Evolutionary conservation across 2,329 filamentous ascomycete genomes (phyloP).

Genomic region (Mycocentrospora acerina): DNA sequence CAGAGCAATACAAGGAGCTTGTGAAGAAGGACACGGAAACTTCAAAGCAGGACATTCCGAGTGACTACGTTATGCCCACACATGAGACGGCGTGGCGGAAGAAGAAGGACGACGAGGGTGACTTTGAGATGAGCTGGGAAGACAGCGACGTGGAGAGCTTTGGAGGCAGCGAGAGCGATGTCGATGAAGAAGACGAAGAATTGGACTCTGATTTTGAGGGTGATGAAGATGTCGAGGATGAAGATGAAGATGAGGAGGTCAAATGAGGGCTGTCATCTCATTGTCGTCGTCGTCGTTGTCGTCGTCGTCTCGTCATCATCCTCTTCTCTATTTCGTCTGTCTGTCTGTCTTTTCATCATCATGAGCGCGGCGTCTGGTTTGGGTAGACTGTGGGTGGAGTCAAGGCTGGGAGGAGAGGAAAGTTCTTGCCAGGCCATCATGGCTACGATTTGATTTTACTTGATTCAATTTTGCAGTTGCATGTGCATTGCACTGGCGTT

Average conservation of each 20-base stretch:
- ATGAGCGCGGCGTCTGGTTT: slow-evolving; percentile 29
- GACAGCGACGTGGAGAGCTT: slow-evolving; percentile 65
- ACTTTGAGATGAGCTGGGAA: slow-evolving; percentile 53
- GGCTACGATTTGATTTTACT: too few species aligned
- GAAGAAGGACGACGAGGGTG: slow-evolving; percentile 63
- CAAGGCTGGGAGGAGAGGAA: too few species aligned
- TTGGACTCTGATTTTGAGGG: slow-evolving; percentile 62
- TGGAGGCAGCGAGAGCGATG: slow-evolving; percentile 62
- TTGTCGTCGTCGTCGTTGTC: too few species aligned
- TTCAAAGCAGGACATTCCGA: slow-evolving; percentile 78
- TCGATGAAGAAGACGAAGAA: slow-evolving; percentile 57
- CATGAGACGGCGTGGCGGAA: slow-evolving; percentile 62
- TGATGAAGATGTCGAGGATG: slow-evolving; percentile 39
- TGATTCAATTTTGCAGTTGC: too few species aligned
- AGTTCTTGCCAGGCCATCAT: too few species aligned
- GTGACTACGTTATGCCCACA: slow-evolving; percentile 79
- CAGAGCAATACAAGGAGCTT: slow-evolving; percentile 66
- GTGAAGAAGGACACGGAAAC: slow-evolving; percentile 70
- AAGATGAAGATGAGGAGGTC: slow-evolving; percentile 33
- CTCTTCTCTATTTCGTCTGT: slow-evolving; percentile 1
- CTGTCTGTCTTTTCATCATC: slow-evolving; percentile 7
- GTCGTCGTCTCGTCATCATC: too few species aligned
- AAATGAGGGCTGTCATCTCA: slow-evolving; percentile 9
- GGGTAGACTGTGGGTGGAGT: too few species aligned
- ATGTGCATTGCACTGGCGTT: too few species aligned